Percentiles rank a stretch among this genome's conserved stretches.
These are phyloP conservation scores for Suillus sp. DNA, from an alignment of 768 basidiomycete genomes.

Conservation along the genomic window DNA sequence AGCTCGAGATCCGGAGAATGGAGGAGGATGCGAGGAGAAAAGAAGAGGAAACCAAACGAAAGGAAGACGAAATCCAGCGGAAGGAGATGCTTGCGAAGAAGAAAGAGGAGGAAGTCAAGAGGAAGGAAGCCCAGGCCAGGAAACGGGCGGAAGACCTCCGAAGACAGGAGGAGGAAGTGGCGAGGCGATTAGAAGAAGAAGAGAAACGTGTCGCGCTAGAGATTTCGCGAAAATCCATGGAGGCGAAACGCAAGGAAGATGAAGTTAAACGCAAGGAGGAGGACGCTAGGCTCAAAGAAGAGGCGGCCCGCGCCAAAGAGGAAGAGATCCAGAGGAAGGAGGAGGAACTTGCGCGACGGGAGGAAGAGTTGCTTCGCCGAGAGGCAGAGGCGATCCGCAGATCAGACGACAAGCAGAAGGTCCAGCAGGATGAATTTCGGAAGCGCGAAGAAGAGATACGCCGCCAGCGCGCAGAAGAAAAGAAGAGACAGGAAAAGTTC, in stretches of 20 bases:
- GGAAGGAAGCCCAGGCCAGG: slow-evolving; percentile 20
- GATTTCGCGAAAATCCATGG: slow-evolving; percentile 26
- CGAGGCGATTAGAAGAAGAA: slow-evolving; percentile 23
- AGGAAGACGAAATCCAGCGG: slow-evolving; percentile 25
- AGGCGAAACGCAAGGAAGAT: slow-evolving; percentile 26
- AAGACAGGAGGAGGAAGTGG: slow-evolving; percentile 27
- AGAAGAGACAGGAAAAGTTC: slow-evolving; percentile 29
- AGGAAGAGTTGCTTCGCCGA: slow-evolving; percentile 35
- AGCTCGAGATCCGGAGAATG: slow-evolving; percentile 25
- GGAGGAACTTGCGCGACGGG: slow-evolving; percentile 31
- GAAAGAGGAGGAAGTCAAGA: slow-evolving; percentile 30
- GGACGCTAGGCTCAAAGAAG: slow-evolving; percentile 27
- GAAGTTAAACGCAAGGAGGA: slow-evolving; percentile 31
- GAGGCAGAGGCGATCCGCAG: slow-evolving; percentile 34
- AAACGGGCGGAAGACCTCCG: slow-evolving; percentile 23
- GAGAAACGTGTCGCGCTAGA: slow-evolving; percentile 20
- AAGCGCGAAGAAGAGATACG: slow-evolving; percentile 36
- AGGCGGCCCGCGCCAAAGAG: slow-evolving; percentile 29
- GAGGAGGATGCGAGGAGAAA: slow-evolving; percentile 27
- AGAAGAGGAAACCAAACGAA: slow-evolving; percentile 25
- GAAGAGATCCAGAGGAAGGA: slow-evolving; percentile 29
- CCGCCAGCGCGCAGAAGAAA: slow-evolving; percentile 34
- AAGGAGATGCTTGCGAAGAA: slow-evolving; percentile 31
- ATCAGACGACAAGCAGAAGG: slow-evolving; percentile 28
- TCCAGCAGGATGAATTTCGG: slow-evolving; percentile 30